Evolutionary conservation across 202 grass and related monocot genomes (phyloP), one percentile per base, ranked within the genome.

Genomic region (Setaria viridis): DNA sequence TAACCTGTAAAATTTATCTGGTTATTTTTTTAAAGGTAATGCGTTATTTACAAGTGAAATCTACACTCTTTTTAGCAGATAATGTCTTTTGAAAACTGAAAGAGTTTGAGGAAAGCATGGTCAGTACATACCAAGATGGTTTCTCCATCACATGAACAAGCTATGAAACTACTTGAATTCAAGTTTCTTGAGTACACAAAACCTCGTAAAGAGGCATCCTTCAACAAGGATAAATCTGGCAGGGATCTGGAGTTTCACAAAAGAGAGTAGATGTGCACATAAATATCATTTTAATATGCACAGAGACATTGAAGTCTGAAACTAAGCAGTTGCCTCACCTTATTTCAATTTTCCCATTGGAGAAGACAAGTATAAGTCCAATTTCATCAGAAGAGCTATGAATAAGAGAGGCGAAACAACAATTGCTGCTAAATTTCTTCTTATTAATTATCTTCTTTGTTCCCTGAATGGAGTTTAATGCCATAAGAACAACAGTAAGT

Each of bases 181-280:
- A 63, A 77, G 57, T 88, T 86, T 82, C 70, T 88, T 66, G 88
- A 89, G 92, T 82, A 76, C 74, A 68, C 83, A 85, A 96, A 94
- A 62, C 93, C 89, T 84, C 80, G 72, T 76, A 97, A 80, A 82
- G 85, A 93, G 63, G 80, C 39, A 51, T 99, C 87, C 79, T 96
- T 96, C 83, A 99, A 81, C 63, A 96, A 67, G 34, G 90, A 89
- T 76, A 99, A 89, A 93, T 99, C 92, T 83, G 94, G 90, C 57
- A 96, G 73, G 16, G 97, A 94, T 84, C 97, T 96, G 87, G 90
- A 95, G 80, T 88, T 88, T 89, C 70, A 91, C 74, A 73, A 70
- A 34, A 58, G 19, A 56, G 19, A 78, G 13, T 43, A 42, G 62
- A 58, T 34, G 85, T 60, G 70, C 74, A 82, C 50, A 47, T 87